Base-by-base conservation (phyloP, 345 rosid species). In the Eucalyptus pauciflora region DNA sequence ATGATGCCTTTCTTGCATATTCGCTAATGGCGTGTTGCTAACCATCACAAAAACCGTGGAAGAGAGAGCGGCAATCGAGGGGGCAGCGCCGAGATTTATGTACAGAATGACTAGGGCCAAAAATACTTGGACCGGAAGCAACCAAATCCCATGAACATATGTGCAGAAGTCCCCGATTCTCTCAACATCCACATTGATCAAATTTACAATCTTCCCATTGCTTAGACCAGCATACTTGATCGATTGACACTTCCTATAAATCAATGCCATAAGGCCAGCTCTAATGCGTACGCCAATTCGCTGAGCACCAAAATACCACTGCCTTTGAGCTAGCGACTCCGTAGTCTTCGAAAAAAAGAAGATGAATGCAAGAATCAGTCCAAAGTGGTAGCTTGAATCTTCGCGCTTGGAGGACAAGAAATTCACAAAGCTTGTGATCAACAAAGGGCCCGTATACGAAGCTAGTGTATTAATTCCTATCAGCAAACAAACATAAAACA, bases 301-400 rank as follows among this genome's bases (percentile, higher is more conserved):
- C 87, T 94, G 95, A 85, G 98, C 94, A 54, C 96, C 97, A 43
- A 96, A 96, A 86, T 95, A 95, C 96, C 96, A 95, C 54, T 94
- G 95, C 50, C 96, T 67, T 88, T 95, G 96, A 60, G 94, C 92
- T 86, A 95, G 87, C 15, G 96, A 94, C 89, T 96, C 98, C 13
- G 92, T 91, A 37, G 93, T 95, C 93, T 96, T 96, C 7, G 98
- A 89, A 46, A 93, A 25, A 91, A 96, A 93, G 91, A 96, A 94
- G 89, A 94, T 87, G 50, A 90, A 91, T 0, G 96, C 94, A 41
- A 96, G 95, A 90, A 93, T 29, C 89, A 95, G 14, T 20, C 96
- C 98, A 43, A 93, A 86, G 25, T 10, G 87, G 86, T 91, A 88
- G 90, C 93, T 91, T 58, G 92, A 90, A 83, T 81, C 86, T 48